A percentile compares a stretch with the other conserved stretches of the same genome.
Conservation (phyloP, 768 basidiomycete species). For the Auricularia auricula-judae region DNA sequence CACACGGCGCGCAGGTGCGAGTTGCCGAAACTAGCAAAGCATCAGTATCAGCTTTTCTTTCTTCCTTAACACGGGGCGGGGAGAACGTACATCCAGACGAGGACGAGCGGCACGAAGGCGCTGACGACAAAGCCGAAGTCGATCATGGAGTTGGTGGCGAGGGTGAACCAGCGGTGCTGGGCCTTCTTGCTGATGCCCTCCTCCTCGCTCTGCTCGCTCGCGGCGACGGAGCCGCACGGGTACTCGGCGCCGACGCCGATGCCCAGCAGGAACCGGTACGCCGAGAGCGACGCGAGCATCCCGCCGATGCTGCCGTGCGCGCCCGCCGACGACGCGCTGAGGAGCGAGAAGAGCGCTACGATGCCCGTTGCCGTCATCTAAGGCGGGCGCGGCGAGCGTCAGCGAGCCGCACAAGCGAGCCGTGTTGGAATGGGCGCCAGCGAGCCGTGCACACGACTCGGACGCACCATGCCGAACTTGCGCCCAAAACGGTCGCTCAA, state of each 20-base stretch:
- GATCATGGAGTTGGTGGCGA: slow-evolving; percentile 86
- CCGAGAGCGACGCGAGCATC: slow-evolving; percentile 65
- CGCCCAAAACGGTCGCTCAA: slow-evolving; percentile 65
- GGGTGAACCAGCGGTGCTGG: slow-evolving; percentile 78
- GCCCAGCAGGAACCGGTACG: slow-evolving; percentile 82
- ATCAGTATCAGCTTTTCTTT: neutral
- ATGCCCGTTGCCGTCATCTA: slow-evolving; percentile 77
- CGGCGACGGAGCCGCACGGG: slow-evolving; percentile 82
- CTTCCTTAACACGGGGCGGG: neutral
- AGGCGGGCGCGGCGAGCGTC: neutral
- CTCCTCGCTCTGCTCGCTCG: slow-evolving; percentile 85
- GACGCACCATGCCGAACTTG: slow-evolving; percentile 75
- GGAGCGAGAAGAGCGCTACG: slow-evolving; percentile 70
- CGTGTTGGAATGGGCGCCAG: no score
- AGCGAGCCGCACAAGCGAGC: neutral
- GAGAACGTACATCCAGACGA: slow-evolving; percentile 72
- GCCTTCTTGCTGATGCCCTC: slow-evolving; percentile 63
- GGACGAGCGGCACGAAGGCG: slow-evolving; percentile 72
- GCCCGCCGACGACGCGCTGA: slow-evolving; percentile 76
- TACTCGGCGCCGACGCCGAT: slow-evolving; percentile 86
- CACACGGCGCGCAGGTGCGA: slow-evolving; percentile 79
- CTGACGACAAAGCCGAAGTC: slow-evolving; percentile 73
- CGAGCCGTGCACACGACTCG: neutral
- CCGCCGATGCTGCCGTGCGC: slow-evolving; percentile 61
- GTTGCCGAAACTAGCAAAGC: slow-evolving; percentile 46